Evolutionary conservation across 805 yeast genomes (phyloP), one percentile per base, ranked within the genome.

Genomic region (Candida koratica): DNA sequence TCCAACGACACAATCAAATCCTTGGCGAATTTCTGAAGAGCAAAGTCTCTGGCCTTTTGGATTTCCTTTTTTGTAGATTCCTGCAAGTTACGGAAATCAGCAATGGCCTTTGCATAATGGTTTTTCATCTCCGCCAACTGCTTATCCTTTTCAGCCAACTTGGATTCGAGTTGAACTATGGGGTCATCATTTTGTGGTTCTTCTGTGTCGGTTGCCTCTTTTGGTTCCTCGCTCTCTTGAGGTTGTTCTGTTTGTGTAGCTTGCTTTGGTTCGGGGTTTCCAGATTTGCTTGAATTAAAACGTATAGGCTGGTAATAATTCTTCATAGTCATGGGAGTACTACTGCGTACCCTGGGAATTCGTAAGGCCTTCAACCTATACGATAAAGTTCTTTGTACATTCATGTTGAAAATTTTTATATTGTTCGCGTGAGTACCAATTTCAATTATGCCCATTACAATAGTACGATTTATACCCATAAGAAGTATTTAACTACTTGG

Each of bases 11-110:
- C 96, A 49, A 88, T 71, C 56, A 88, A 72, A 49, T 88, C 97
- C 61, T 79, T 83, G 46, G 95, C 93, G 57, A 88, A 88, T 61
- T 86, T 88, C 61, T 88, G 95, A 46, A 89, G 70, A 0, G 96
- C 96, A 64, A 81, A 88, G 55, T 86, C 96, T 56, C 73, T 81
- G 37, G 96, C 87, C 66, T 84, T 84, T 63, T 84, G 82, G 38
- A 84, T 69, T 58, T 89, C 96, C 49, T 84, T 75, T 64, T 84
- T 83, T 42, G 96, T 86, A 34, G 89, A 80, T 56, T 84, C 90
- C 69, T 88, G 97, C 51, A 88, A 70, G 64, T 85, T 87, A 52
- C 95, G 79, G 80, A 87, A 89, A 60, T 88, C 97, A 17, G 96
- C 96, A 39, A 87, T 74, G 16, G 95, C 74, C 49, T 95, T 78